Percentiles rank a stretch among this genome's conserved stretches.
phyloP scores from a whole-genome alignment of 768 basidiomycete genomes.

The Pisolithus tinctorius region DNA sequence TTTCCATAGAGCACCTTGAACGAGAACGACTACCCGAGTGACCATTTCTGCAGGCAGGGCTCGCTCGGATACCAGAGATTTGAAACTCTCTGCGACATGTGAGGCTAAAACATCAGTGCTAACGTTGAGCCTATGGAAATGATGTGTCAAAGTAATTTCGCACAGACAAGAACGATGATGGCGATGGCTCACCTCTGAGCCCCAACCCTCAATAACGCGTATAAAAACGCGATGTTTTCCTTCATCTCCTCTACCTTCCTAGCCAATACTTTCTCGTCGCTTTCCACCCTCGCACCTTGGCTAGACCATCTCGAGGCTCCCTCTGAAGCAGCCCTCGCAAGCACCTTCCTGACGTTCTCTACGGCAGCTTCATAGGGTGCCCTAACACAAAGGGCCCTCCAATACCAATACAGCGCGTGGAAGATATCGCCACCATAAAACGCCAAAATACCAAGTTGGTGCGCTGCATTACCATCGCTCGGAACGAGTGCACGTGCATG shows the following conservation, averaged over 20 bases:
- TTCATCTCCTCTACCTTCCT: constrained; percentile 60
- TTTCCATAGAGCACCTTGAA: constrained; percentile 81
- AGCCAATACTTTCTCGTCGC: constrained; percentile 34
- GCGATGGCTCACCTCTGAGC: constrained; percentile 47
- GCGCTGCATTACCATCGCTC: constrained; percentile 88
- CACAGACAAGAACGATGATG: not conserved
- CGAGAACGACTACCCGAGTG: constrained; percentile 62
- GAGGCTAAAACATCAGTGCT: constrained; percentile 43
- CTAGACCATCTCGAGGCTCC: constrained; percentile 39
- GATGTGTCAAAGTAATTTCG: not conserved
- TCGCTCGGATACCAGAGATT: constrained; percentile 56
- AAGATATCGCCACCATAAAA: constrained; percentile 83
- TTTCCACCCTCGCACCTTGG: constrained; percentile 30
- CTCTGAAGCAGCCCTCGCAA: constrained; percentile 59
- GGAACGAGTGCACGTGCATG: constrained; percentile 80
- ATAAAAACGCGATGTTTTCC: constrained; percentile 66
- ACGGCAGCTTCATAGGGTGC: constrained; percentile 83
- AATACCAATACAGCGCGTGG: constrained; percentile 75
- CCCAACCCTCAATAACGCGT: constrained; percentile 61
- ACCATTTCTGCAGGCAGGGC: constrained; percentile 72
- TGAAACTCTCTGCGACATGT: constrained; percentile 51
- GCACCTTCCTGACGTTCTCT: constrained; percentile 73
- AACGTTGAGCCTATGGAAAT: constrained; percentile 28
- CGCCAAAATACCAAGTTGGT: constrained; percentile 91
- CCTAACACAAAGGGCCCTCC: constrained; percentile 82